Evolutionary conservation across 768 basidiomycete genomes (phyloP), one percentile per base, ranked within the genome.

Genomic region (Pulveroboletus sp.): DNA sequence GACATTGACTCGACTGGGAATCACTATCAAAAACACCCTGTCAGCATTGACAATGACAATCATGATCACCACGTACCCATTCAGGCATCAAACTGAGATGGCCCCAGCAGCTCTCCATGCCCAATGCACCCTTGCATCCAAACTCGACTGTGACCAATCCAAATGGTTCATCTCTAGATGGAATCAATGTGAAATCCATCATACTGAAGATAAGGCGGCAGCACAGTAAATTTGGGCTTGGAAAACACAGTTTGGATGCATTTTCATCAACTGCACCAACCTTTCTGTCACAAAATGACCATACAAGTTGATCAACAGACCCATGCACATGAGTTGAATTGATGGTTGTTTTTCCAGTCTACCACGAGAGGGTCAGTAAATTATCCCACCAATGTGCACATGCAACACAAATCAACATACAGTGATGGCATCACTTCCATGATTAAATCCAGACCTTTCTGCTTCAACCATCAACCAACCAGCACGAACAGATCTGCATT

Each of bases 391-490:
- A 3, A 35, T 14, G 6, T 35, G 16, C n/a, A n/a, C n/a, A 16
- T n/a, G 4, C n/a, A 35, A 16, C 8, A n/a, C 34, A 14, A 30
- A 0, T 23, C 6, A 11, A 78, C 87, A 61, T 62, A 89, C 83
- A 96, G 63, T 3, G 81, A 77, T 19, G 92, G 93, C 88, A 96
- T 89, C 54, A 96, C 84, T 69, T 96, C 93, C 7, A 93, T 93
- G 56, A 96, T 96, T 36, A 96, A 73, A 71, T 95, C 93, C 16
- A 96, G 92, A 71, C 89, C 93, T 70, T 96, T 96, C 68, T 95
- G 93, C 69, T 95, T 96, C 5, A 93, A 95, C 93, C 93, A 96
- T 56, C 93, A 86, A 65, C 93, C 93, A 55, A 96, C 93, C 69
- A 96, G 95, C 55, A 96, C 93, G 64, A 96, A 95, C 39, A 96